Evolutionary conservation across 2,329 filamentous ascomycete species (phyloP).

Genomic region (Fusarium chlamydosporum): DNA sequence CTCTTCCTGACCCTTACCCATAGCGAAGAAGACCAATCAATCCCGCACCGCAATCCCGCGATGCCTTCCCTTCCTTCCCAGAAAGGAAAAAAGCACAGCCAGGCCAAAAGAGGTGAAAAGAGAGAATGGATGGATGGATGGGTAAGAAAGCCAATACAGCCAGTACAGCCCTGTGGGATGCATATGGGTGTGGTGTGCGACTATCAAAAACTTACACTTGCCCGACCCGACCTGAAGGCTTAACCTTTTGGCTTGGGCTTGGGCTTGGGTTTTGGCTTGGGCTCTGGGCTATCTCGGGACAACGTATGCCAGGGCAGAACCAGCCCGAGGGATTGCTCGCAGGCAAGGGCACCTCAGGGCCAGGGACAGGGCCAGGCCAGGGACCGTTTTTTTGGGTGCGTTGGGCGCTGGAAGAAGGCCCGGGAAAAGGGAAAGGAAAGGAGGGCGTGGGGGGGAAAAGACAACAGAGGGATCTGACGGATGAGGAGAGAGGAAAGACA

Average conservation of each 20-base stretch:
- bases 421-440: constrained; percentile 6
- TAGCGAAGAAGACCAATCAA: constrained; percentile 6
- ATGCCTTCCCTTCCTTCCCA: constrained; percentile 25
- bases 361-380: constrained; percentile 4
- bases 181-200: constrained; percentile 24
- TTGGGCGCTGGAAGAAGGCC: constrained; percentile 25
- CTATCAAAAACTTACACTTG: constrained; percentile 30
- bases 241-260: constrained; percentile 27
- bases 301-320: constrained; percentile 32
- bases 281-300: constrained; percentile 28
- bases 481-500: constrained; percentile 40
- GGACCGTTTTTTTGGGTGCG: constrained; percentile 34
- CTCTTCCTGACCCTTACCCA: constrained; percentile 20
- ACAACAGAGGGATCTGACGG: constrained; percentile 3
- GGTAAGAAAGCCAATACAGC: not conserved
- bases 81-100: constrained; percentile 25
- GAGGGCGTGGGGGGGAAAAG: constrained; percentile 30
- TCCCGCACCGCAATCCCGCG: constrained; percentile 33
- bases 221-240: constrained; percentile 20
- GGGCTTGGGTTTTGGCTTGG: constrained; percentile 30
- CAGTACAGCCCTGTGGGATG: constrained; percentile 28
- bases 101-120: not conserved
- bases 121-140: not conserved
- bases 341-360: constrained; percentile 1
- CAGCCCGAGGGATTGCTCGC: constrained; percentile 9